A percentile compares a stretch with the other conserved stretches of the same genome.
Evolutionary conservation across 2,329 filamentous ascomycete genomes (phyloP).

Genomic region (Botryosphaeria agaves): DNA sequence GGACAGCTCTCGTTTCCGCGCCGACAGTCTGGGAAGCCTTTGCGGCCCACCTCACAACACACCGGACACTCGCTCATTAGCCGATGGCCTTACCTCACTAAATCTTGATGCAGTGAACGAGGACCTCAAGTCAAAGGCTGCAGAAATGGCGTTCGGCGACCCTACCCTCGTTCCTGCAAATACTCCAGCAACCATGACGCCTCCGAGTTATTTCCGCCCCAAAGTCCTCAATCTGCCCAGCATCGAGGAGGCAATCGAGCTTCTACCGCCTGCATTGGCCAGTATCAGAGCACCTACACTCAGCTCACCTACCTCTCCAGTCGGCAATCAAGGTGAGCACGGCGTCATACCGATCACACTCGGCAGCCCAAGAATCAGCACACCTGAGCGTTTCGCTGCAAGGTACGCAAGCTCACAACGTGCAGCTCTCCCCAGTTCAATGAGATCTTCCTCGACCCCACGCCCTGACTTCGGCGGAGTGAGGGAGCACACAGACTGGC

Average conservation of each 20-base stretch:
- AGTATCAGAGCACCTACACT: constrained; percentile 5
- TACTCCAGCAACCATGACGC: constrained; percentile 3
- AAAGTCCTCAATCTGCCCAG: constrained; percentile 4
- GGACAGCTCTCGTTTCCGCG: constrained; percentile 1
- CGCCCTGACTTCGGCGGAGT: constrained; percentile 1
- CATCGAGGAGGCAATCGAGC: constrained; percentile 5
- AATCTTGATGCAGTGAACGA: constrained; percentile 3
- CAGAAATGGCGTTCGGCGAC: neutral
- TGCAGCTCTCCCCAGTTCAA: constrained; percentile 1
- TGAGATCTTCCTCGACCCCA: neutral
- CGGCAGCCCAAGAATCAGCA: neutral
- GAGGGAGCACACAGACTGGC: constrained; percentile 14
- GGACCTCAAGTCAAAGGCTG: constrained; percentile 1
- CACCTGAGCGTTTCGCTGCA: too few species aligned
- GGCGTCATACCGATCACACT: constrained; percentile 1
- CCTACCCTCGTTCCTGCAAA: constrained; percentile 4
- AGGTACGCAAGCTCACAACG: neutral
- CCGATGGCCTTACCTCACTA: constrained; percentile 1
- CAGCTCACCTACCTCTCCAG: constrained; percentile 1
- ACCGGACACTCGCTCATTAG: constrained; percentile 4
- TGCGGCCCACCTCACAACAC: constrained; percentile 6
- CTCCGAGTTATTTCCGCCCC: constrained; percentile 2
- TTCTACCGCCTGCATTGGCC: constrained; percentile 5
- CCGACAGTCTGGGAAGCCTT: constrained; percentile 1
- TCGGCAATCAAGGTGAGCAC: constrained; percentile 3